phyloP scores from a whole-genome alignment of 2,329 filamentous ascomycete genomes.

The Cordyceps pruinosa region DNA sequence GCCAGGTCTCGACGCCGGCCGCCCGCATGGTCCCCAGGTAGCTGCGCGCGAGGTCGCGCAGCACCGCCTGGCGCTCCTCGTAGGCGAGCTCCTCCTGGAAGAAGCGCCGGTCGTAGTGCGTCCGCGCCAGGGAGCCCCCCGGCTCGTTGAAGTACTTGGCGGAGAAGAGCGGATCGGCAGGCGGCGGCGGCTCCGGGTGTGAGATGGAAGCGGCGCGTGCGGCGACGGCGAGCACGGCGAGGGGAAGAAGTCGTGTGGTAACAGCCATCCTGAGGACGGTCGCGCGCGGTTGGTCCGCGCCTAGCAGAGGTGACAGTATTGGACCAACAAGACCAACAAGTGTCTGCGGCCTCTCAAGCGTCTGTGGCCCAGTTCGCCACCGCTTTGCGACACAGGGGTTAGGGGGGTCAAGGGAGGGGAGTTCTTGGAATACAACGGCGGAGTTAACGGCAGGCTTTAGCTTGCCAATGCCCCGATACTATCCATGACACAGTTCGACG shows the following conservation, averaged over 20 bases:
- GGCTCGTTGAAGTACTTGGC: slow-evolving; percentile 62
- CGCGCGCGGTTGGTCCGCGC: no score
- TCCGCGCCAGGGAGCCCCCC: slow-evolving; percentile 50
- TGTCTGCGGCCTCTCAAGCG: no score
- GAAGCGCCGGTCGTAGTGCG: slow-evolving; percentile 69
- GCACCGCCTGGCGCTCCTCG: slow-evolving; percentile 56
- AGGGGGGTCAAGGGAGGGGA: no score
- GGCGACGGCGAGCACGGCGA: neutral
- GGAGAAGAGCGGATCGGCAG: slow-evolving; percentile 1
- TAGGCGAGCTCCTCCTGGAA: slow-evolving; percentile 59
- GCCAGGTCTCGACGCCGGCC: slow-evolving; percentile 70
- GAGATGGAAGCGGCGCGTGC: neutral
- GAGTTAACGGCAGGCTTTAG: neutral
- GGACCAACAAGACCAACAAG: no score
- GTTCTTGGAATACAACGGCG: neutral
- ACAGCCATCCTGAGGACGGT: neutral
- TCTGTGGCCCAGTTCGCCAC: no score
- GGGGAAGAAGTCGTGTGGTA: neutral
- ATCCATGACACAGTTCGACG: neutral
- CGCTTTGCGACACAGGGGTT: no score
- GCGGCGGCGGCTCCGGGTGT: neutral
- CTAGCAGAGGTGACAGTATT: no score
- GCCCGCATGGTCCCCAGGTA: slow-evolving; percentile 63
- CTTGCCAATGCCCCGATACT: neutral
- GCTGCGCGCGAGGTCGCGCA: slow-evolving; percentile 64